A percentile compares a stretch with the other conserved stretches of the same genome.
These are phyloP conservation scores for Echinosophora koreensis DNA, from an alignment of 306 rosid species.

Conservation along the genomic window DNA sequence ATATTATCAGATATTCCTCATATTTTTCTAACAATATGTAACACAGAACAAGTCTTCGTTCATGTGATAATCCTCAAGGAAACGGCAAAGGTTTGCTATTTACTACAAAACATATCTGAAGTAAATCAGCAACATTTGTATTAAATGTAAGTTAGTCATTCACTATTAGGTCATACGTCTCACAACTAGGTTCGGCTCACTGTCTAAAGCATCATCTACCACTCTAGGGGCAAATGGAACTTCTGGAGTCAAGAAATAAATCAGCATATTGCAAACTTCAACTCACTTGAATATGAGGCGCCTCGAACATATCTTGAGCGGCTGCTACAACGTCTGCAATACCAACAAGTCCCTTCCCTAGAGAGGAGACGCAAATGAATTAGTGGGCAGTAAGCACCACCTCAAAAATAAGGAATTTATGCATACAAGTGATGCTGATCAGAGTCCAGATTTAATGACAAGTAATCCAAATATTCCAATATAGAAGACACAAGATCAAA, in stretches of 20 bases:
- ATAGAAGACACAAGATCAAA: slow-evolving; percentile 28
- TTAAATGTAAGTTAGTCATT: neutral
- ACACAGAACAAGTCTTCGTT: slow-evolving; percentile 14
- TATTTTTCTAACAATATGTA: too few relatives aligned
- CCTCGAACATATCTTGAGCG: slow-evolving; percentile 96
- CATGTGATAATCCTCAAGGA: slow-evolving; percentile 30
- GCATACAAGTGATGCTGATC: slow-evolving; percentile 9
- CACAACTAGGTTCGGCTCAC: slow-evolving; percentile 6
- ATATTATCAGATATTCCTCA: too few relatives aligned
- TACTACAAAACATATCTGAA: neutral
- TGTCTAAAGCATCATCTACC: slow-evolving; percentile 14
- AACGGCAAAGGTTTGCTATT: slow-evolving; percentile 4
- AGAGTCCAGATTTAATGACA: neutral
- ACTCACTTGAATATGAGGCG: slow-evolving; percentile 98
- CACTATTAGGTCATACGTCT: neutral
- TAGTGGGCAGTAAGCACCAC: slow-evolving; percentile 38
- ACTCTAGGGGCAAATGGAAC: neutral
- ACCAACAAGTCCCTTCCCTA: slow-evolving; percentile 71
- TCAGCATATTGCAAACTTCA: slow-evolving; percentile 21
- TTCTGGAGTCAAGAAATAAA: slow-evolving; percentile 20
- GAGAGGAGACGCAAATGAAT: slow-evolving; percentile 43
- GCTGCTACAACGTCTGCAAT: slow-evolving; percentile 89
- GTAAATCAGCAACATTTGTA: slow-evolving; percentile 23
- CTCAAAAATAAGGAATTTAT: slow-evolving; percentile 26
- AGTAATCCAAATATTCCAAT: slow-evolving; percentile 28